Conservation (phyloP, 176 grass and related monocot genomes). For the Rhipidocladum racemiflorum region DNA sequence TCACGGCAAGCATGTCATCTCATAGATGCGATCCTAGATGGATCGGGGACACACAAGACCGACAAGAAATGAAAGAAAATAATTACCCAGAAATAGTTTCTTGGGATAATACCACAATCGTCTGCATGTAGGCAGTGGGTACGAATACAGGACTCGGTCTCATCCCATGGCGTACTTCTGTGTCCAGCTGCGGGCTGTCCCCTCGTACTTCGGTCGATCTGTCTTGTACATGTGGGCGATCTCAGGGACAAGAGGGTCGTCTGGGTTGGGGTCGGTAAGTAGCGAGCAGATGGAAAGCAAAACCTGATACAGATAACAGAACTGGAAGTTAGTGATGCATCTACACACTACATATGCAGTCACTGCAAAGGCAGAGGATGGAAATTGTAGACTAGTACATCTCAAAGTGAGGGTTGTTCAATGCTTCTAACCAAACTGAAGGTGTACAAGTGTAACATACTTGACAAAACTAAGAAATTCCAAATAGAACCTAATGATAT, state of each 20-base stretch:
- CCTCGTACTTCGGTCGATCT: slow-evolving; percentile 48
- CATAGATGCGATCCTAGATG: slow-evolving; percentile 45
- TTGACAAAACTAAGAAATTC: not conserved
- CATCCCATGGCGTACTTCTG: slow-evolving; percentile 78
- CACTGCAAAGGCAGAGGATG: not conserved
- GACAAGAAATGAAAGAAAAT: slow-evolving; percentile 33
- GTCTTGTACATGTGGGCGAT: slow-evolving; percentile 81
- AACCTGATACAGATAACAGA: slow-evolving; percentile 27
- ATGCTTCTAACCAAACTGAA: not conserved
- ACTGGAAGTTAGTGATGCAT: not conserved
- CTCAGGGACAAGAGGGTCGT: slow-evolving; percentile 70
- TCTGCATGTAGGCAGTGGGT: slow-evolving; percentile 34
- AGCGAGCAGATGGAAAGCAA: slow-evolving; percentile 72
- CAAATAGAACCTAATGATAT: not conserved
- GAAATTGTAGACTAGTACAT: not conserved
- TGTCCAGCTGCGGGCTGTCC: slow-evolving; percentile 63
- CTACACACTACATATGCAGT: not conserved
- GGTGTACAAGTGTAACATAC: not conserved
- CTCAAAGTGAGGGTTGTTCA: not conserved
- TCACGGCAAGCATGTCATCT: slow-evolving; percentile 34
- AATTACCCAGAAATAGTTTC: slow-evolving; percentile 39
- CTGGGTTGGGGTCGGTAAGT: slow-evolving; percentile 69
- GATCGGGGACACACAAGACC: slow-evolving; percentile 35
- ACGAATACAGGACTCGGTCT: not conserved
- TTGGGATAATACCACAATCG: slow-evolving; percentile 27